These are phyloP conservation scores for Trifolium dubium DNA, from an alignment of 306 rosid genomes.

Conservation along the genomic window DNA sequence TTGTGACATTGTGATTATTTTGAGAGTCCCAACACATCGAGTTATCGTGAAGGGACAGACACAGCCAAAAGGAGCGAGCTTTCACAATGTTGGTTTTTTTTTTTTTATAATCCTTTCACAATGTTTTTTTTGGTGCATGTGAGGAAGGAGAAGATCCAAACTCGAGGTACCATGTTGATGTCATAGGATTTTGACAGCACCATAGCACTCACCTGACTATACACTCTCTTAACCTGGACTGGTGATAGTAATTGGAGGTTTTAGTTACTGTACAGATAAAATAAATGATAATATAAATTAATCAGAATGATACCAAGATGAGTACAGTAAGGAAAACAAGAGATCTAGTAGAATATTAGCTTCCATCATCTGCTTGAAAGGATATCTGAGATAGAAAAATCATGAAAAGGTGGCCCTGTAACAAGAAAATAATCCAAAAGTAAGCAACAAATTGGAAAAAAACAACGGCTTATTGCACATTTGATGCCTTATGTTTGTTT, in stretches of 20 bases:
- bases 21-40: too few relatives aligned
- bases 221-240: neutral
- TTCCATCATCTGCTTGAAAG: conserved; percentile 60
- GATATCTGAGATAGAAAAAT: conserved; percentile 81
- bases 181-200: neutral
- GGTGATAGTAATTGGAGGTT: conserved; percentile 2
- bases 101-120: too few relatives aligned
- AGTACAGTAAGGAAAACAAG: neutral
- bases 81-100: too few relatives aligned
- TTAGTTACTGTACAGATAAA: neutral
- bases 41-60: too few relatives aligned
- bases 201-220: neutral
- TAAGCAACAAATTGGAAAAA: conserved; percentile 14
- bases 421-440: conserved; percentile 35
- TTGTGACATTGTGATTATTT: too few relatives aligned
- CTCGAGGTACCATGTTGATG: neutral
- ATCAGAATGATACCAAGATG: neutral
- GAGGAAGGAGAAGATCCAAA: neutral
- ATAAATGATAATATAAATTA: conserved; percentile 9
- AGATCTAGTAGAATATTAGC: conserved; percentile 16
- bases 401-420: conserved; percentile 92
- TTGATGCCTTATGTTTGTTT: too few relatives aligned
- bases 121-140: too few relatives aligned
- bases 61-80: too few relatives aligned
- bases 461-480: neutral